Conservation (phyloP, 352 stramenopile genomes). For the Pythium aquatile region DNA sequence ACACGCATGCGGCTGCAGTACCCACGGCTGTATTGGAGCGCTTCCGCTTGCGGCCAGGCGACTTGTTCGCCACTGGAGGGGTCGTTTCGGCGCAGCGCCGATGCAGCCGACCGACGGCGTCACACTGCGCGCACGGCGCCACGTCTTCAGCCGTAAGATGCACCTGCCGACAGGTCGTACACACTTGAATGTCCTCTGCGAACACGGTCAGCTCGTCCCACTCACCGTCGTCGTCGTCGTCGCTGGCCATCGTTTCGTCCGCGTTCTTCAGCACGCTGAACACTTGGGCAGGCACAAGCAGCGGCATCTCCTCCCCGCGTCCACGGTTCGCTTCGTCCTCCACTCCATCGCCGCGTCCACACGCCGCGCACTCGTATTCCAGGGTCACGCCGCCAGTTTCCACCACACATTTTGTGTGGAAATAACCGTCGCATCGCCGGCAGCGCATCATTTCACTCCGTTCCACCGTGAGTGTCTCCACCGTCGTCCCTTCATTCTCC, state of each 20-base stretch:
- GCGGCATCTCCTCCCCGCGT: slow-evolving; percentile 5
- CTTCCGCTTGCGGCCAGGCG: slow-evolving; percentile 22
- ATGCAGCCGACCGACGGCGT: slow-evolving; percentile 28
- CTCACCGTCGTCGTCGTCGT: slow-evolving; percentile 3
- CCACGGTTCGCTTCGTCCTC: neutral
- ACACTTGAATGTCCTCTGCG: slow-evolving; percentile 46
- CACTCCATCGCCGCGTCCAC: neutral
- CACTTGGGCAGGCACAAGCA: slow-evolving; percentile 38
- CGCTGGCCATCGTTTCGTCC: slow-evolving; percentile 4
- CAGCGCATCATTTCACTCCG: slow-evolving; percentile 18
- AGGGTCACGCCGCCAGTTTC: neutral
- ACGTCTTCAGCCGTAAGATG: slow-evolving; percentile 38
- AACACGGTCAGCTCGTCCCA: slow-evolving; percentile 35
- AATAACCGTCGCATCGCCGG: slow-evolving; percentile 25
- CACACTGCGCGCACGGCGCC: slow-evolving; percentile 35
- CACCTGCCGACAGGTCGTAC: slow-evolving; percentile 54
- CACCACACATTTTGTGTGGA: slow-evolving; percentile 20
- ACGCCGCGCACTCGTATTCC: slow-evolving; percentile 19
- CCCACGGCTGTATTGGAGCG: neutral
- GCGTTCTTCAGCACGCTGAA: slow-evolving; percentile 12
- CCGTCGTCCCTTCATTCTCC: neutral
- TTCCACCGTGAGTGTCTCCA: neutral
- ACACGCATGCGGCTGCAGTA: neutral
- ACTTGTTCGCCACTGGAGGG: neutral
- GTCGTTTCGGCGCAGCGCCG: slow-evolving; percentile 28